phyloP scores from a whole-genome alignment of 352 stramenopile species.

The Phytophthora vignae region DNA sequence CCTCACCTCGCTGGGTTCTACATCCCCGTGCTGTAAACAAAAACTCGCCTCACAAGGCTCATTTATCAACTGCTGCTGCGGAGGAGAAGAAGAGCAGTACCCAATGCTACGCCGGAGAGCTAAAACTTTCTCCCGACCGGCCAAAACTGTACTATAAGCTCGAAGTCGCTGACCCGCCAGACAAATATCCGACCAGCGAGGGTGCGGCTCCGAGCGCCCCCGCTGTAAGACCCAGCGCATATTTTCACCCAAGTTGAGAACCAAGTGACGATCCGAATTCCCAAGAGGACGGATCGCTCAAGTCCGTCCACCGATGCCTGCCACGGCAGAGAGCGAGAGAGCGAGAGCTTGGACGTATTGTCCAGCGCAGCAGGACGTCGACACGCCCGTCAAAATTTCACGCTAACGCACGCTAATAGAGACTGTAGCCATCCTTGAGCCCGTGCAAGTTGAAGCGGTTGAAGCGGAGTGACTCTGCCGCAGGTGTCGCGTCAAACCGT shows the following conservation, averaged over 20 bases:
- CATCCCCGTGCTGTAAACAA: conserved; percentile 38
- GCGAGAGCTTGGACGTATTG: not conserved
- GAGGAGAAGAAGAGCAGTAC: conserved; percentile 4
- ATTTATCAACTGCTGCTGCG: conserved; percentile 1
- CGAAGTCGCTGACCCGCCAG: conserved; percentile 1
- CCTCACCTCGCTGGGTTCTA: conserved; percentile 31
- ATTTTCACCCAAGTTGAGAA: not conserved
- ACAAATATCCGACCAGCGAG: no score
- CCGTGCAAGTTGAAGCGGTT: conserved; percentile 23
- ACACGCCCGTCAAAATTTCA: not conserved
- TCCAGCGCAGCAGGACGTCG: conserved; percentile 11
- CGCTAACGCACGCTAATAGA: conserved; percentile 15
- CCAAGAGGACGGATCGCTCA: not conserved
- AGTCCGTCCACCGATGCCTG: conserved; percentile 4
- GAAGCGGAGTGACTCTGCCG: conserved; percentile 9
- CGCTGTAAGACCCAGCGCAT: not conserved
- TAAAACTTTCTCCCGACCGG: not conserved
- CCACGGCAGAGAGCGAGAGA: conserved; percentile 12
- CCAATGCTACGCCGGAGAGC: not conserved
- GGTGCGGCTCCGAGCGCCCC: not conserved
- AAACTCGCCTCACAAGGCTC: not conserved
- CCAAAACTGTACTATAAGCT: conserved; percentile 20
- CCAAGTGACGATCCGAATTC: conserved; percentile 1
- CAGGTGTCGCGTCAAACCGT: conserved; percentile 7
- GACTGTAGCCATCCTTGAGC: conserved; percentile 4